phyloP scores from a whole-genome alignment of 139 green algal genomes.

The Coelastrella sp. region DNA sequence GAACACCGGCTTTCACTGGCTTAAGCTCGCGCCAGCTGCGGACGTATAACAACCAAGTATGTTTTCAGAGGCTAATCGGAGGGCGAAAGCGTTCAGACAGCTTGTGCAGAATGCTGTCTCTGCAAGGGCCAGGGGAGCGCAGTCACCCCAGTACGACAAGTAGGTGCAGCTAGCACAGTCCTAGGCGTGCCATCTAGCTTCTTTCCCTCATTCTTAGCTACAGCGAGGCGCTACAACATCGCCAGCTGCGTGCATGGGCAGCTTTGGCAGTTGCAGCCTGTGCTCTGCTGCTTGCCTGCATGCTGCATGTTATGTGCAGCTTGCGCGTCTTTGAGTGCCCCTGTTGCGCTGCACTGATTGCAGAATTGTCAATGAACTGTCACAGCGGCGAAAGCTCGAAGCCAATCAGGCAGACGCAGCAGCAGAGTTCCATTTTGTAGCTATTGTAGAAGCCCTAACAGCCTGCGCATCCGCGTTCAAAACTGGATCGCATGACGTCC shows the following conservation, averaged over 20 bases:
- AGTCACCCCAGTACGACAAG: constrained; percentile 57
- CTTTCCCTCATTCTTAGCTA: background rate
- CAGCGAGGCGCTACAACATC: too few relatives aligned
- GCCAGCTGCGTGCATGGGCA: too few relatives aligned
- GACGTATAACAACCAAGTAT: background rate
- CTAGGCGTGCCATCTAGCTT: background rate
- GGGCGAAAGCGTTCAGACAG: background rate
- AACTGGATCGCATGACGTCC: constrained; percentile 63
- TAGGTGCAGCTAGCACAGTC: background rate
- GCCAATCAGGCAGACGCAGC: constrained; percentile 15
- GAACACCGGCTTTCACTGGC: too few relatives aligned
- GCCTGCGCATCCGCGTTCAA: constrained; percentile 55
- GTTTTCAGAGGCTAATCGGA: background rate
- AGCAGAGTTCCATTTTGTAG: constrained; percentile 49
- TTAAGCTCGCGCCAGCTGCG: too few relatives aligned
- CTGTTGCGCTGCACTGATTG: background rate
- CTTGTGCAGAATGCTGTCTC: constrained; percentile 54
- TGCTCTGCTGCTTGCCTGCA: background rate
- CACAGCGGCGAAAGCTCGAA: constrained; percentile 50
- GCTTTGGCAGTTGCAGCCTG: background rate
- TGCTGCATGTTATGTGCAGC: background rate
- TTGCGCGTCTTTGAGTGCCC: background rate
- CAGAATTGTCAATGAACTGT: constrained; percentile 59
- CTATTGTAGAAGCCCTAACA: constrained; percentile 58
- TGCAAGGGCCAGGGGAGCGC: constrained; percentile 35